These are phyloP conservation scores for Ascochyta viciae-villosae DNA, from an alignment of 2,329 filamentous ascomycete species.

Conservation along the genomic window DNA sequence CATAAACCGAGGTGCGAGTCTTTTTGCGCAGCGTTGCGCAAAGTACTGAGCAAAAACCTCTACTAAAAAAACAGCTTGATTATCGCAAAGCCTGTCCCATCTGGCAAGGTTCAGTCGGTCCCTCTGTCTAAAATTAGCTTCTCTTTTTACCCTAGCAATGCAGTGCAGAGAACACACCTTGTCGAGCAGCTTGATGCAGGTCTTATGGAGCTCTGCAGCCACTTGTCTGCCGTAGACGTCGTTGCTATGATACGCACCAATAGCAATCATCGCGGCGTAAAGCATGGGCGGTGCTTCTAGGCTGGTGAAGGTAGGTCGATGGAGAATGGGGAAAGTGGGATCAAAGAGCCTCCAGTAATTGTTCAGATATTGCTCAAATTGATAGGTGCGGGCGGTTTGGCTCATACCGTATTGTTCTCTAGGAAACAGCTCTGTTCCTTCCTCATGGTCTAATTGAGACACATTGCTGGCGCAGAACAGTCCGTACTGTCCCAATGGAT, in stretches of 20 bases:
- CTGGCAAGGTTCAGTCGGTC: slow-evolving; percentile 34
- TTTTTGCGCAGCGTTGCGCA: slow-evolving; percentile 47
- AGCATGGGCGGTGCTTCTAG: slow-evolving; percentile 51
- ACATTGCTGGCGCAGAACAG: slow-evolving; percentile 42
- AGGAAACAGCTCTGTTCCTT: slow-evolving; percentile 44
- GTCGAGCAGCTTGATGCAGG: slow-evolving; percentile 51
- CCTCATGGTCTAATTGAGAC: slow-evolving; percentile 47
- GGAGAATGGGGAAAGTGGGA: slow-evolving; percentile 54
- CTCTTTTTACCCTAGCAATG: not conserved
- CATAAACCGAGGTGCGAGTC: slow-evolving; percentile 49
- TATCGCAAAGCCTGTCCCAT: slow-evolving; percentile 48
- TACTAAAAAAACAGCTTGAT: slow-evolving; percentile 54
- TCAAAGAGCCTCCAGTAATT: slow-evolving; percentile 56
- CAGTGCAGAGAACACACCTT: slow-evolving; percentile 29
- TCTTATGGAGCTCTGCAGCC: slow-evolving; percentile 51
- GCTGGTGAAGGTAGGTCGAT: slow-evolving; percentile 50
- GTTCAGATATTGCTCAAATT: slow-evolving; percentile 51
- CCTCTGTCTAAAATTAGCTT: slow-evolving; percentile 36
- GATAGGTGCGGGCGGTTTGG: slow-evolving; percentile 40
- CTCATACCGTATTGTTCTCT: slow-evolving; percentile 49
- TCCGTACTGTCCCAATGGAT: slow-evolving; percentile 34
- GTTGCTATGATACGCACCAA: slow-evolving; percentile 52
- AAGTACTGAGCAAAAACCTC: slow-evolving; percentile 53
- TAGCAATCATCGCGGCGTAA: slow-evolving; percentile 53
- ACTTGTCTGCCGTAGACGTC: slow-evolving; percentile 44